Percentiles rank a stretch among this genome's conserved stretches.
phyloP scores from a whole-genome alignment of 495 filamentous ascomycete genomes.

The Jackrogersella minutella region DNA sequence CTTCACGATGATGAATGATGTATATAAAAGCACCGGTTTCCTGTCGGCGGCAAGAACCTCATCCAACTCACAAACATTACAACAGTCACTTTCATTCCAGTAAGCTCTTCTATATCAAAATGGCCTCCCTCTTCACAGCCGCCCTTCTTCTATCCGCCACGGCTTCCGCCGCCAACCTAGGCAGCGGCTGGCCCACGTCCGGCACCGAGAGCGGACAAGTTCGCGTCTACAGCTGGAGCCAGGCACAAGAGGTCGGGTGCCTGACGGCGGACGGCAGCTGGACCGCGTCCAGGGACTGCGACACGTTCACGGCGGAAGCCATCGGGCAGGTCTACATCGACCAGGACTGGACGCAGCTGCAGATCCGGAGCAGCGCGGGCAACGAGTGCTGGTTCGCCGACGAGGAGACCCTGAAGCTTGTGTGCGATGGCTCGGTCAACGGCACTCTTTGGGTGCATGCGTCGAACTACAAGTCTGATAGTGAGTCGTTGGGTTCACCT shows the following conservation, averaged over 20 bases:
- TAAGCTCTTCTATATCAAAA: background rate
- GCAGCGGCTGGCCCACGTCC: slow-evolving; percentile 14
- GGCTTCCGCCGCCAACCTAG: background rate
- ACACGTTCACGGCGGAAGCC: slow-evolving; percentile 17
- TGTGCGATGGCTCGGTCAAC: background rate
- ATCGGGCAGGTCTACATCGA: slow-evolving; percentile 11
- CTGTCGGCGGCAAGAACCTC: background rate
- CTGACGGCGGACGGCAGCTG: slow-evolving; percentile 10
- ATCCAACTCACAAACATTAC: background rate
- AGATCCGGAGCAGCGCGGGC: slow-evolving; percentile 1
- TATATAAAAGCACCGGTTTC: background rate
- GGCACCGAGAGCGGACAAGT: slow-evolving; percentile 14
- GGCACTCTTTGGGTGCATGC: slow-evolving; percentile 6
- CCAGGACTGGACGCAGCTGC: slow-evolving; percentile 4
- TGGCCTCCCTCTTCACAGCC: background rate
- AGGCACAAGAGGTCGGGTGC: slow-evolving; percentile 13
- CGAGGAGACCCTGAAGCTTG: slow-evolving; percentile 3
- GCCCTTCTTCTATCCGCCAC: background rate
- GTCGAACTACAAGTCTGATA: slow-evolving; percentile 8
- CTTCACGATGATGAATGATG: background rate
- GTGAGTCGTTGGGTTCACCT: background rate
- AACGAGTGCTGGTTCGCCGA: background rate
- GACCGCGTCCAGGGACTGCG: slow-evolving; percentile 15
- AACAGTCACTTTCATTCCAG: background rate
- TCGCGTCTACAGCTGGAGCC: slow-evolving; percentile 12